A percentile compares a stretch with the other conserved stretches of the same genome.
Evolutionary conservation across 106 monocot genomes (phyloP).

Genomic region (Dendrobium chrysotoxum): DNA sequence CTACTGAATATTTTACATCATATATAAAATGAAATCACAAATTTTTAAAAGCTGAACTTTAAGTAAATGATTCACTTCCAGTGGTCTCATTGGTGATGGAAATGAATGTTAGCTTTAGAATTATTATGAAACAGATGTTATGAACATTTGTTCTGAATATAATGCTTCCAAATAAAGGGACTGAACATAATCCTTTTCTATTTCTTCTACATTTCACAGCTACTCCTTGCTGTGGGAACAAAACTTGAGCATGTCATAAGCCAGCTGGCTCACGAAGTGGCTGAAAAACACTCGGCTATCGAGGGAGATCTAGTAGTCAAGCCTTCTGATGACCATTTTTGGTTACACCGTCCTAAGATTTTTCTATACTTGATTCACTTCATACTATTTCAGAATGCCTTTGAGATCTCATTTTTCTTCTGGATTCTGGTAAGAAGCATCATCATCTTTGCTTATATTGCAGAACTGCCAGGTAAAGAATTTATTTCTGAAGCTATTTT

Average conservation of each 20-base stretch:
- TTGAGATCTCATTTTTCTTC: conserved; percentile 57
- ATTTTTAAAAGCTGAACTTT: too few species aligned
- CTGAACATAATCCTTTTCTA: neutral
- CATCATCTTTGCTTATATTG: neutral
- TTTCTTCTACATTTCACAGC: conserved; percentile 17
- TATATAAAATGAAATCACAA: too few species aligned
- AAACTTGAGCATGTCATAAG: conserved; percentile 45
- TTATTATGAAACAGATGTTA: neutral
- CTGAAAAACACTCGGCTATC: conserved; percentile 48
- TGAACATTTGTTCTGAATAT: too few species aligned
- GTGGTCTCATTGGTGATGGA: too few species aligned
- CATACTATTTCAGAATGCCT: conserved; percentile 61
- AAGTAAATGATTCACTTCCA: too few species aligned
- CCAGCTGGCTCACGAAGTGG: conserved; percentile 44
- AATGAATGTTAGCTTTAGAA: neutral
- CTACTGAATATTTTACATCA: too few species aligned
- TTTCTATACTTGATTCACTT: conserved; percentile 49
- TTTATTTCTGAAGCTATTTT: neutral
- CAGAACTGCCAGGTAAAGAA: too few species aligned
- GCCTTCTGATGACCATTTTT: conserved; percentile 53
- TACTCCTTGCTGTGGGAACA: conserved; percentile 40
- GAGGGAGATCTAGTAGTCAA: conserved; percentile 40
- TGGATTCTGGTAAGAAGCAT: conserved; percentile 41
- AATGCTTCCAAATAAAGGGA: neutral
- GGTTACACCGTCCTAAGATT: conserved; percentile 32